A percentile compares a stretch with the other conserved stretches of the same genome.
These are phyloP conservation scores for Emergomyces africanus DNA, from an alignment of 2,329 filamentous ascomycete species.

Conservation along the genomic window DNA sequence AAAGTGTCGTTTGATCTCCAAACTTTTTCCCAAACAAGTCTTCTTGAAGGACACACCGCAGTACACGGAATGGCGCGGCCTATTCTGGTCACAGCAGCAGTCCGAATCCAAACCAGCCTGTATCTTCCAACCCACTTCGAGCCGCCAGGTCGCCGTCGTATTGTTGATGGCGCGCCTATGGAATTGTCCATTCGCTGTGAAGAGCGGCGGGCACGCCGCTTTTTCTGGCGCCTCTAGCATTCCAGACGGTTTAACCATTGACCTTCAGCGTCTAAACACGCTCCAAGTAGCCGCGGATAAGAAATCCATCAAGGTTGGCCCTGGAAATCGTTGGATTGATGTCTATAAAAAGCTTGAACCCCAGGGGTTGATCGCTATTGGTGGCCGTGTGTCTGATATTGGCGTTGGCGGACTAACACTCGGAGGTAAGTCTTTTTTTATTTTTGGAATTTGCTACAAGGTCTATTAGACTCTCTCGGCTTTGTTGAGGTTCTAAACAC, in stretches of 20 bases:
- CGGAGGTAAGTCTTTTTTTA: constrained; percentile 11
- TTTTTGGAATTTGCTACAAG: neutral
- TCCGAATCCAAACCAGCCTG: constrained; percentile 21
- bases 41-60: constrained; percentile 2
- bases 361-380: constrained; percentile 20
- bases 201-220: constrained; percentile 46
- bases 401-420: constrained; percentile 18
- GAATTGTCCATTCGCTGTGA: constrained; percentile 38
- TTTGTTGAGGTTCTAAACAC: neutral
- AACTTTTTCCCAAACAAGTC: constrained; percentile 8
- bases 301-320: constrained; percentile 17
- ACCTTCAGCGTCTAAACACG: constrained; percentile 19
- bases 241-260: constrained; percentile 26
- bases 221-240: constrained; percentile 43
- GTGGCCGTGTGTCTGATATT: constrained; percentile 20
- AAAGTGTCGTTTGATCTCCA: constrained; percentile 8
- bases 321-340: constrained; percentile 24
- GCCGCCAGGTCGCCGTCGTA: constrained; percentile 20
- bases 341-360: constrained; percentile 23
- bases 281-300: constrained; percentile 19
- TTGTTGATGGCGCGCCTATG: constrained; percentile 20
- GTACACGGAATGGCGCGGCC: constrained; percentile 8
- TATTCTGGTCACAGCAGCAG: constrained; percentile 28
- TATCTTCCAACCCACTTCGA: constrained; percentile 19
- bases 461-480: neutral